phyloP scores from a whole-genome alignment of 495 filamentous ascomycete species.

The Amniculicola lignicola region DNA sequence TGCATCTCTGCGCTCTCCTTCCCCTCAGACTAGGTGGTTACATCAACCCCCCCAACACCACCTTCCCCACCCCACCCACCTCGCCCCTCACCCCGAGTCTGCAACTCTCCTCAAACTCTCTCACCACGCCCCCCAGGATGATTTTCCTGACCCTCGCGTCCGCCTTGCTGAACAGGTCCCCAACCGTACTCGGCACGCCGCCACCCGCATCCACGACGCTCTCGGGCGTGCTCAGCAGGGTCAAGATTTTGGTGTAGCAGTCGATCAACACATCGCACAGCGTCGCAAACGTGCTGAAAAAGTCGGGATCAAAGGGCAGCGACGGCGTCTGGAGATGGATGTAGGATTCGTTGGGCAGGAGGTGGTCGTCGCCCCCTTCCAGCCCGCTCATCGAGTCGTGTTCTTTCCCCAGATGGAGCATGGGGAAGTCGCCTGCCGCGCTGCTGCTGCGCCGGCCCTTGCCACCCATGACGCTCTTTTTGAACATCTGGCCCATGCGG shows the following conservation, averaged over 20 bases:
- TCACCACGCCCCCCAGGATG: slow-evolving; percentile 75
- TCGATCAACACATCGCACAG: slow-evolving; percentile 95
- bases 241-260: slow-evolving; percentile 75
- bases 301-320: slow-evolving; percentile 96
- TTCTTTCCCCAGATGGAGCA: slow-evolving; percentile 26
- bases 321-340: slow-evolving; percentile 82
- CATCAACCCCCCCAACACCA: slow-evolving; percentile 86
- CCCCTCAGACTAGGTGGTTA: too few relatives aligned
- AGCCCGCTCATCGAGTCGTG: slow-evolving; percentile 45
- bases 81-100: slow-evolving; percentile 71
- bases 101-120: slow-evolving; percentile 89
- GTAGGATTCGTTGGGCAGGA: slow-evolving; percentile 69
- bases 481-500: slow-evolving; percentile 86
- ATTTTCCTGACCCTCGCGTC: slow-evolving; percentile 82
- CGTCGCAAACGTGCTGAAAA: slow-evolving; percentile 95
- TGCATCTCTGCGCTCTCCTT: too few relatives aligned
- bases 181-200: slow-evolving; percentile 47
- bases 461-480: slow-evolving; percentile 56
- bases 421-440: slow-evolving; percentile 50
- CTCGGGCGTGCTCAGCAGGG: slow-evolving; percentile 63
- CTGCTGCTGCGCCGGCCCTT: slow-evolving; percentile 65
- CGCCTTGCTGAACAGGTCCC: slow-evolving; percentile 84
- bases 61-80: slow-evolving; percentile 75
- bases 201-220: slow-evolving; percentile 51
- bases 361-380: slow-evolving; percentile 39